Base-by-base conservation (phyloP, 1,284 basidiomycete genomes). In the Waitea zeae region DNA sequence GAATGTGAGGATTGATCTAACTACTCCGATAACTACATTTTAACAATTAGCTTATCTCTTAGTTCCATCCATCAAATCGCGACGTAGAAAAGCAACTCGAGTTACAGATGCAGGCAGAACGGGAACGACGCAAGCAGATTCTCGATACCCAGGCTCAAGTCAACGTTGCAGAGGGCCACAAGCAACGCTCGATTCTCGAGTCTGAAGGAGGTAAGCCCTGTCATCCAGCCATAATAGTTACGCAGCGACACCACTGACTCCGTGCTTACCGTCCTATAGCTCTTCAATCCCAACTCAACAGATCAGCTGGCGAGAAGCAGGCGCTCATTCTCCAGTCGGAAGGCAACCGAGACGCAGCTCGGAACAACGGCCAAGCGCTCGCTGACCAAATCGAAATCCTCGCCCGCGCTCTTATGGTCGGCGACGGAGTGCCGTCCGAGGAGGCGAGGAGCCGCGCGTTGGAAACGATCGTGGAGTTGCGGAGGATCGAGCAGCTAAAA, bases 91-190 rank as follows among this genome's bases (percentile, higher is more conserved):
- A 40, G 49, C 65, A 68, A 57, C 55, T 68, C 2, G 64, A 68
- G 39, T 53, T 68, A 6, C 64, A 67, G 45, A 67, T 68, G 64
- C 62, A 67, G 44, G 66, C 66, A 1, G 66, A 69, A 39, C 48
- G 66, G 20, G 65, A 68, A 39, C 44, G 66, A 12, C 51, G 65
- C 17, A 68, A 68, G 41, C 64, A 68, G 39, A 53, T 68, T 9
- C 50, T 69, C n/a, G 65, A 69, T 41, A 69, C 66, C 0, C 60
- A 67, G 42, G 65, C 66, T 0, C 59, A 62, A 38, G 60, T 69
- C 39, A 69, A 69, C 41, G 54, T 69, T 18, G 65, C 66, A 1
- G 66, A 69, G 43, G 66, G 66, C 7, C 56, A 64, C 34, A 69
- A 69, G 41, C 63, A 67, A 41, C 53, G 60, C 11, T 57, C 59